Evolutionary conservation across 2,329 filamentous ascomycete genomes (phyloP).

Genomic region (Phialophora macrospora): DNA sequence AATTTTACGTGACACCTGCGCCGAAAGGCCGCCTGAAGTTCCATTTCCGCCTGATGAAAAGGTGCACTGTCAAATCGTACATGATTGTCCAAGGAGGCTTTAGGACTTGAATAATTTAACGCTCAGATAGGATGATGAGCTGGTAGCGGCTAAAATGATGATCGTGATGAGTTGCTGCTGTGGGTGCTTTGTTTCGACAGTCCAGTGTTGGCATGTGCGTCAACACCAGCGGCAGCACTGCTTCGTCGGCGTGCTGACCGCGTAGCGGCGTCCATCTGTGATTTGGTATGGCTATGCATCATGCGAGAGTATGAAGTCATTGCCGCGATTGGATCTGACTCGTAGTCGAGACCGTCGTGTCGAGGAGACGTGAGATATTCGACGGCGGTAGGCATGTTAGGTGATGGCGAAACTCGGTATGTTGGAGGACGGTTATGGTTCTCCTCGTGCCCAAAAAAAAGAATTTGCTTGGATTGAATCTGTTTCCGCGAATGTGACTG

Average conservation of each 20-base stretch:
- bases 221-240: constrained; percentile 29
- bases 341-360: constrained; percentile 30
- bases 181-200: constrained; percentile 29
- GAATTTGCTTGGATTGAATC: not conserved
- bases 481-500: not conserved
- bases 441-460: not conserved
- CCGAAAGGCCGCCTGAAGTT: not conserved
- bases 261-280: constrained; percentile 65
- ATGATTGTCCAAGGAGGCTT: not conserved
- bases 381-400: constrained; percentile 36
- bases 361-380: constrained; percentile 35
- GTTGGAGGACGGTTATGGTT: not conserved
- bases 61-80: not conserved
- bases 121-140: not conserved
- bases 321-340: constrained; percentile 36
- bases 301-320: constrained; percentile 58
- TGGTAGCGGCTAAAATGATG: constrained; percentile 30
- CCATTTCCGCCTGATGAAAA: not conserved
- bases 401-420: not conserved
- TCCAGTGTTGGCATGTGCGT: constrained; percentile 27
- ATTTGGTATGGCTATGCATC: constrained; percentile 69
- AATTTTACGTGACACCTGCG: not conserved
- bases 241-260: constrained; percentile 52
- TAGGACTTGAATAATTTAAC: not conserved
- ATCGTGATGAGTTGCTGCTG: constrained; percentile 35